Conservation (phyloP, 2,329 filamentous ascomycete species). For the Fonsecaea multimorphosa region DNA sequence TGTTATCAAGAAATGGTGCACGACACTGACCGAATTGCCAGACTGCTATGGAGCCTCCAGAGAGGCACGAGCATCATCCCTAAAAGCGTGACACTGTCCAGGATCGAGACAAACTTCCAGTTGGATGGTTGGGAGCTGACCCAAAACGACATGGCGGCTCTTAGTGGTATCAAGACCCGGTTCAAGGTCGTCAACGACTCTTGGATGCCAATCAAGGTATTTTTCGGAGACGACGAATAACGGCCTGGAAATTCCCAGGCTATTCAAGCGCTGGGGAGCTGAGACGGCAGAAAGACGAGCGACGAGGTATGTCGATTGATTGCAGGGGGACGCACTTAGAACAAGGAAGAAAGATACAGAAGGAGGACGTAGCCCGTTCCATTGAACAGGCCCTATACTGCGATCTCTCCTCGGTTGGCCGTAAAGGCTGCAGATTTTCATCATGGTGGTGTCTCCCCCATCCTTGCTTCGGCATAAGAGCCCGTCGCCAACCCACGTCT, state of each 20-base stretch:
- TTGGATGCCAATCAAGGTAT: conserved; percentile 76
- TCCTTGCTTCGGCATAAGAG: conserved; percentile 13
- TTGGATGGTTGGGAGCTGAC: conserved; percentile 76
- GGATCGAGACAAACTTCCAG: conserved; percentile 78
- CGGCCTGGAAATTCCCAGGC: neutral
- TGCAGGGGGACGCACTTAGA: neutral
- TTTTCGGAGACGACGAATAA: conserved; percentile 59
- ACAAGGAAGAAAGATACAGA: neutral
- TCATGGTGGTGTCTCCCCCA: conserved; percentile 10
- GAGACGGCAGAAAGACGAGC: neutral
- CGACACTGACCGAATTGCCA: conserved; percentile 14
- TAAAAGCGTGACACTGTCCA: conserved; percentile 75
- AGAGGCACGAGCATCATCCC: conserved; percentile 84
- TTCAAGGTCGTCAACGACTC: conserved; percentile 79
- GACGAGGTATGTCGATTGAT: no score
- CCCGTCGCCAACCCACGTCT: conserved; percentile 18
- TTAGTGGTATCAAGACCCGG: conserved; percentile 71
- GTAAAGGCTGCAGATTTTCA: neutral
- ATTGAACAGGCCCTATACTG: neutral
- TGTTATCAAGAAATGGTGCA: conserved; percentile 68
- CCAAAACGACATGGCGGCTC: conserved; percentile 71
- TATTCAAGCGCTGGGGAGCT: neutral
- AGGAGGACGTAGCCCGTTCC: neutral
- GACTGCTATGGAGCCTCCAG: conserved; percentile 76
- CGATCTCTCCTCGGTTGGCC: neutral